Base-by-base conservation (phyloP, 2,329 filamentous ascomycete genomes). In the Paramyrothecium roridum region DNA sequence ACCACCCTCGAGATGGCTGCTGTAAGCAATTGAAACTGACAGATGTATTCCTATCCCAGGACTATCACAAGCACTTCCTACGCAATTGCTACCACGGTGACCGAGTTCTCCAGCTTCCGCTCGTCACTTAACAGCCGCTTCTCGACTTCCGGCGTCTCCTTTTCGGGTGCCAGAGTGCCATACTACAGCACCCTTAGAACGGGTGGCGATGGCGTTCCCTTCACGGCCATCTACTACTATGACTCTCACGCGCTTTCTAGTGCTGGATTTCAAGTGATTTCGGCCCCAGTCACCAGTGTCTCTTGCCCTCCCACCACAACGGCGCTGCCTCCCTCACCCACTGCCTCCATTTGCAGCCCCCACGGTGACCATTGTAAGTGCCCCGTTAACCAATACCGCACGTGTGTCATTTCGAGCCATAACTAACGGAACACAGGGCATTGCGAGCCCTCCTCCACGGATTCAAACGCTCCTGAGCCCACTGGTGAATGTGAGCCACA, bases 341-440 rank as follows among this genome's bases (percentile, higher is more conserved):
- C 54, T 13, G 55, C 55, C 11, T 59, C 57, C 11, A n/a, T 53
- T 11, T 59, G 55, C 47, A 50, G 43, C 16, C 55, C 57, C 11
- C 55, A 57, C 20, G 55, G 55, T 21, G 57, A 59, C 34, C 57
- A 59, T 49, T 57, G 57, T 57, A 51, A 48, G 55, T 59, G 21
- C 11, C 21, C 16, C 46, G 16, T 21, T 20, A 8, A 43, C 23
- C 2, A 48, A 13, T 52, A 6, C 10, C 26, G 26, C 26, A 4
- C 4, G 26, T 10, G 10, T 30, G 26, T 30, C 4, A 30, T 30
- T 30, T 10, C 26, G 26, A 6, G 26, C 10, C 26, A 4, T 6
- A 10, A 30, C n/a, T 43, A 16, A 45, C 33, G 22, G 21, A 8
- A 11, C 4, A 1, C 34, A 57, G 56, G 56, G 56, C 56, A 57